Conservation (phyloP, 805 yeast species). For the Yamadazyma scolyti region DNA sequence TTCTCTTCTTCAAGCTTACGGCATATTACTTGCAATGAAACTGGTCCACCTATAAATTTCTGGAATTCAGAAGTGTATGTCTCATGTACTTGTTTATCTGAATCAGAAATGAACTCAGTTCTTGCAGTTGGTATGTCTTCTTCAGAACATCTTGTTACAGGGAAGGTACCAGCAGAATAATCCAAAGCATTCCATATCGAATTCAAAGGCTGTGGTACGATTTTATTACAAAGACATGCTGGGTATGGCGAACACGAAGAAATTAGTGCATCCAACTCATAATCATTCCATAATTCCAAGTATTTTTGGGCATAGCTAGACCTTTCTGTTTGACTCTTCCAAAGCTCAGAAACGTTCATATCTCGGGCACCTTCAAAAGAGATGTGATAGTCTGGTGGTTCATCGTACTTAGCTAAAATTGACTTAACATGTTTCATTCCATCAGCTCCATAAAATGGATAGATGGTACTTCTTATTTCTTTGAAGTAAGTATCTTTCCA, state of each 20-base stretch:
- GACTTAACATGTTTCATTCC: conserved; percentile 9
- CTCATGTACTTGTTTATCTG: conserved; percentile 8
- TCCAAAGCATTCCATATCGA: conserved; percentile 22
- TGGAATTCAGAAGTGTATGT: conserved; percentile 4
- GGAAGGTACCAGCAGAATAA: conserved; percentile 32
- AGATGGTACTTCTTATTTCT: conserved; percentile 8
- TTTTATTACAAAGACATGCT: conserved; percentile 30
- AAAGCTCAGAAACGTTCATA: conserved; percentile 7
- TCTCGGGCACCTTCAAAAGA: conserved; percentile 3
- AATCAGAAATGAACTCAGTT: conserved; percentile 5
- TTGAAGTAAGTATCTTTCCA: conserved; percentile 9
- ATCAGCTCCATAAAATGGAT: conserved; percentile 11
- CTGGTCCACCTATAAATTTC: conserved; percentile 4
- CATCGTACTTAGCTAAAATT: conserved; percentile 6
- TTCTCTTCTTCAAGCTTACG: conserved; percentile 4
- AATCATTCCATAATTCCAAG: conserved; percentile 5
- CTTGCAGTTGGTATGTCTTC: conserved; percentile 5
- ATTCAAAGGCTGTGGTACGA: conserved; percentile 26
- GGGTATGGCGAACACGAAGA: conserved; percentile 9
- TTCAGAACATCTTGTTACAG: conserved; percentile 40
- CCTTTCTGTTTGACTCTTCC: conserved; percentile 10
- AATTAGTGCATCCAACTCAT: conserved; percentile 6
- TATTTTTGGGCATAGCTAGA: conserved; percentile 6
- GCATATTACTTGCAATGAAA: conserved; percentile 5
- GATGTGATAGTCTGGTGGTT: conserved; percentile 8